Conservation (phyloP, 345 rosid genomes). For the Streptanthus diversifolius region DNA sequence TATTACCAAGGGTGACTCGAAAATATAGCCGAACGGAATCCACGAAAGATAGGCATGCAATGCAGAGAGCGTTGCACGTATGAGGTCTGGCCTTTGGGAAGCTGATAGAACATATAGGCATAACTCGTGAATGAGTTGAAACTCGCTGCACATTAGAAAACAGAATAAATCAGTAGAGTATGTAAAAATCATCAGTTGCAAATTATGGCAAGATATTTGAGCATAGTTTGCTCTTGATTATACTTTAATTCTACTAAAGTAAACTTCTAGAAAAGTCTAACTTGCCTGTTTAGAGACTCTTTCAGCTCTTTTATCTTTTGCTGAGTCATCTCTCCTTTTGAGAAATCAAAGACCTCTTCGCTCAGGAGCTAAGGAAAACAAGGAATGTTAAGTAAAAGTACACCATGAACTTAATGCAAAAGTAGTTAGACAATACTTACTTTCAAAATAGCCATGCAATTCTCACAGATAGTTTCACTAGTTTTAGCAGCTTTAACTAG, state of each 20-base stretch:
- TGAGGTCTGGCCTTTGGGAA: constrained; percentile 87
- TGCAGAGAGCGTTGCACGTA: constrained; percentile 85
- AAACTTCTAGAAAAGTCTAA: constrained; percentile 12
- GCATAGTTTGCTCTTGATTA: not conserved
- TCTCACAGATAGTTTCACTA: constrained; percentile 97
- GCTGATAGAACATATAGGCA: constrained; percentile 94
- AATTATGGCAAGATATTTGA: not conserved
- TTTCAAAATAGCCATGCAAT: constrained; percentile 94
- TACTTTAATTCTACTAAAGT: not conserved
- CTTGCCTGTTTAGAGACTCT: constrained; percentile 83
- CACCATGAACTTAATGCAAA: not conserved
- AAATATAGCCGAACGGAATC: constrained; percentile 98
- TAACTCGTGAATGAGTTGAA: constrained; percentile 93
- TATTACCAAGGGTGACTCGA: constrained; percentile 89
- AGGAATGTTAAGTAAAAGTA: constrained; percentile 11
- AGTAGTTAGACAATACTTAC: constrained; percentile 38
- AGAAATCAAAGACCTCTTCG: constrained; percentile 99
- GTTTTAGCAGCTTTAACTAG: constrained; percentile 96
- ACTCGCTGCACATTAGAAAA: constrained; percentile 69
- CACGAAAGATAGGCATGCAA: constrained; percentile 99
- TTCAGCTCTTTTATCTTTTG: constrained; percentile 90
- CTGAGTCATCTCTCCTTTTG: constrained; percentile 96
- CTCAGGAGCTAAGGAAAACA: constrained; percentile 66
- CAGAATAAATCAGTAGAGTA: not conserved
- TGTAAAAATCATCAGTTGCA: constrained; percentile 2